Evolutionary conservation across 352 stramenopile genomes (phyloP), one percentile per base, ranked within the genome.

Genomic region (Aphanomyces stellatus): DNA sequence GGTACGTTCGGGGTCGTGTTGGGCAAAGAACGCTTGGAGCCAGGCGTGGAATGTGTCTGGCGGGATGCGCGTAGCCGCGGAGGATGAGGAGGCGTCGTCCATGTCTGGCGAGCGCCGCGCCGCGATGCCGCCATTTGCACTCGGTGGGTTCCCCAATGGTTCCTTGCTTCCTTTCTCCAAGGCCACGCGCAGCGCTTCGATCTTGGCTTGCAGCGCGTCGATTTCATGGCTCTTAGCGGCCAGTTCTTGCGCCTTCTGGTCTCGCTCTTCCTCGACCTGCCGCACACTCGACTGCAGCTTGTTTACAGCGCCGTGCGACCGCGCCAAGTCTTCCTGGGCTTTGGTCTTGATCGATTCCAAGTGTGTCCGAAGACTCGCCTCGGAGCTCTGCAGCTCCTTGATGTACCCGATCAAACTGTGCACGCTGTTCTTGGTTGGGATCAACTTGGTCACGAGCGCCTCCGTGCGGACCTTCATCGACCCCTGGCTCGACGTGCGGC

Each of bases 381-480:
- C 82, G 2, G 84, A 93, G 22, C 76, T 59, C 40, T 93, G 76
- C 35, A 93, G 65, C 57, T 93, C 84, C 0, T 76, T 79, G 46
- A 93, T 82, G 59, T 91, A 91, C 13, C 78, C 82, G 69, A 93
- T 88, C 11, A 93, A 59, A 42, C 74, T 87, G 51, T 88, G 81
- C 46, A 93, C 70, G 17, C 75, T 81, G 25, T 74, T 77, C 24
- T 75, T 77, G 11, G 76, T 82, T 1, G 82, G 79, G 49, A 91
- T 64, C 33, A 93, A 53, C 63, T 81, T 86, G 46, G 75, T 79
- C 27, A 78, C 76, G 19, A 88, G 72, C 24, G 82, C 61, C 41
- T 81, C 64, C 5, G 49, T 43, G n/a, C 34, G 35, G 19, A 35
- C 48, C 25, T 34, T 48, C 24, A 42, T 28, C 15, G 49, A 59